phyloP scores from a whole-genome alignment of 805 yeast genomes.

The Suhomyces sp. region DNA sequence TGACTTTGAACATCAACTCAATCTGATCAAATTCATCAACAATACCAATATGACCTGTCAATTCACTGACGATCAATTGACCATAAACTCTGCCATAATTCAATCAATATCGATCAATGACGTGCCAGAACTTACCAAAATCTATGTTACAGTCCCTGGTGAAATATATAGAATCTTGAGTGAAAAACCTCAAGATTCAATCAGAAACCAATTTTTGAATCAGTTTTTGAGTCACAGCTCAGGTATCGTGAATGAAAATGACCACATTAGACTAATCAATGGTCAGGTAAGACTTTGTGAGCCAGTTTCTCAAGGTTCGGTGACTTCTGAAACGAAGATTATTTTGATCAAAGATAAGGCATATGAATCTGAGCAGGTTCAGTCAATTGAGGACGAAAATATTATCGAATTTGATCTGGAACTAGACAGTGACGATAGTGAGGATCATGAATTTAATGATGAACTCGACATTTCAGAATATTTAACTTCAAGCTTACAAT shows the following conservation, averaged over 20 bases:
- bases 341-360: constrained; percentile 44
- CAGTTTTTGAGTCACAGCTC: constrained; percentile 20
- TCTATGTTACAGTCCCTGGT: constrained; percentile 48
- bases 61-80: constrained; percentile 23
- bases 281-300: constrained; percentile 62
- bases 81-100: constrained; percentile 39
- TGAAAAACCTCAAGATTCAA: constrained; percentile 25
- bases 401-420: constrained; percentile 3
- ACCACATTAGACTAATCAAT: constrained; percentile 39
- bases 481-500: constrained; percentile 26
- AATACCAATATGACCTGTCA: constrained; percentile 33
- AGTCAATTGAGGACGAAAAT: constrained; percentile 2
- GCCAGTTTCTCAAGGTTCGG: constrained; percentile 67
- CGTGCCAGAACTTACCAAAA: constrained; percentile 41
- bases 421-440: neutral
- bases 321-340: constrained; percentile 47
- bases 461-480: constrained; percentile 31
- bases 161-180: constrained; percentile 36
- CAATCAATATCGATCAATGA: constrained; percentile 27
- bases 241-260: constrained; percentile 40
- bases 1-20: constrained; percentile 20
- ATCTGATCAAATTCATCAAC: constrained; percentile 39
- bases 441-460: constrained; percentile 1
- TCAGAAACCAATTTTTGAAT: constrained; percentile 33
- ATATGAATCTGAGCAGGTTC: constrained; percentile 1